These are phyloP conservation scores for Chlorella vulgaris DNA, from an alignment of 139 green algal species.

Conservation along the genomic window DNA sequence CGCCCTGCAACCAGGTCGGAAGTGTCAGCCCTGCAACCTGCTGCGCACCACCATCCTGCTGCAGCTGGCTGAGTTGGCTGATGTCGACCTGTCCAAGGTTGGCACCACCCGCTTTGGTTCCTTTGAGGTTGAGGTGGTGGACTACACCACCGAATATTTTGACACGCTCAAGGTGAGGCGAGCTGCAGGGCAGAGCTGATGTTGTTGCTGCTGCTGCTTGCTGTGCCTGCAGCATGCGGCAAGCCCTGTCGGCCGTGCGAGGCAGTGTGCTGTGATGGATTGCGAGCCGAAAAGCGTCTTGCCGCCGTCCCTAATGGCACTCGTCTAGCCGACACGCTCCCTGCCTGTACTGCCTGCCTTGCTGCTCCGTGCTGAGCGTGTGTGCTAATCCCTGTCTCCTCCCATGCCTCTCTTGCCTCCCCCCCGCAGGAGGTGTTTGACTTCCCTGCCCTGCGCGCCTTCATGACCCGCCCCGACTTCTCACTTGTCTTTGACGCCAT, in stretches of 20 bases:
- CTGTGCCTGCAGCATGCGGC: no score
- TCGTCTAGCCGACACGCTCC: no score
- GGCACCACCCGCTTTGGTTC: constrained; percentile 78
- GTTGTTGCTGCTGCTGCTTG: no score
- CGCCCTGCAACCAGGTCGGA: no score
- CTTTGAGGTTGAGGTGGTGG: constrained; percentile 98
- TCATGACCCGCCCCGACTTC: constrained; percentile 91
- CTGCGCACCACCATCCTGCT: no score
- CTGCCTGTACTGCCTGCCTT: no score
- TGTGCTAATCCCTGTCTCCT: neutral
- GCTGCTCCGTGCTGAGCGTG: no score
- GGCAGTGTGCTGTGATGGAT: no score
- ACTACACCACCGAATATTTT: constrained; percentile 94
- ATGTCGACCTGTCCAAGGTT: constrained; percentile 90
- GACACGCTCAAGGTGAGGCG: constrained; percentile 62
- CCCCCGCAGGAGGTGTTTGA: constrained; percentile 88
- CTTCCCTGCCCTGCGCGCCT: constrained; percentile 86
- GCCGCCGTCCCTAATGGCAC: no score
- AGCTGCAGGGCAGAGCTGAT: neutral
- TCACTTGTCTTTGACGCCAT: constrained; percentile 95
- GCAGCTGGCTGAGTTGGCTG: constrained; percentile 89
- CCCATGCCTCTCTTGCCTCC: neutral
- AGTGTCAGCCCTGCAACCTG: no score
- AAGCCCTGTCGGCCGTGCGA: no score
- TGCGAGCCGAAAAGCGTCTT: no score